Percentiles rank a stretch among this genome's conserved stretches.
Conservation (phyloP, 345 rosid genomes). For the Euphorbia tirucalli region DNA sequence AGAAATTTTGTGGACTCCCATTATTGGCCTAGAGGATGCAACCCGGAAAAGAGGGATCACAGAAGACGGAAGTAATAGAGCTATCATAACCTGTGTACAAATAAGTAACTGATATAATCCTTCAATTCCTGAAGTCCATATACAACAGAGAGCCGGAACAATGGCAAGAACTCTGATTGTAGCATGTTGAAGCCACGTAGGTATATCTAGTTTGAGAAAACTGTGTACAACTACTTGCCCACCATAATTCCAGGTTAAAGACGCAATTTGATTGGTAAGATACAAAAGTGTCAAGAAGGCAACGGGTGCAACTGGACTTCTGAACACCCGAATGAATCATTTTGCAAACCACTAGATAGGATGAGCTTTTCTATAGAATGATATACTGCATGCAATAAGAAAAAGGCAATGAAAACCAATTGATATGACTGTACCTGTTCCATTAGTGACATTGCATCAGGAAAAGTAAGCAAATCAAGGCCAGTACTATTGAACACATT, state of each 20-base stretch:
- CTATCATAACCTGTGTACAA: conserved; percentile 74
- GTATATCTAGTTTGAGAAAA: conserved; percentile 78
- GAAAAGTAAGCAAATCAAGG: conserved; percentile 74
- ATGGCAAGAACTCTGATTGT: conserved; percentile 76
- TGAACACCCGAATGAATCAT: conserved; percentile 52
- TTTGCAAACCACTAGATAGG: background rate
- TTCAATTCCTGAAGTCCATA: conserved; percentile 86
- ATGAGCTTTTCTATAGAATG: conserved; percentile 14
- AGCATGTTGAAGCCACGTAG: conserved; percentile 89
- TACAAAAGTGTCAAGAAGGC: conserved; percentile 57
- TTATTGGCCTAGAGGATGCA: conserved; percentile 76
- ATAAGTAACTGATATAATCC: conserved; percentile 87
- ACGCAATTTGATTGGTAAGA: conserved; percentile 68
- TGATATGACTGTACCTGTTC: conserved; percentile 63
- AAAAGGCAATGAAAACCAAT: conserved; percentile 9
- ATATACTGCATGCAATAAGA: background rate
- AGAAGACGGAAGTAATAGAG: conserved; percentile 85
- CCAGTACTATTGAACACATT: conserved; percentile 71
- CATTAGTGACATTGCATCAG: conserved; percentile 82
- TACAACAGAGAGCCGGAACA: conserved; percentile 82
- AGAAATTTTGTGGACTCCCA: conserved; percentile 83
- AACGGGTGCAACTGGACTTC: conserved; percentile 58
- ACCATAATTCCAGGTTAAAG: conserved; percentile 76
- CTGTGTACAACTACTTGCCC: conserved; percentile 72
- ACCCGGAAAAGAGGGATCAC: conserved; percentile 88